phyloP scores from a whole-genome alignment of 345 rosid genomes.

The Eutrema yunnanense region DNA sequence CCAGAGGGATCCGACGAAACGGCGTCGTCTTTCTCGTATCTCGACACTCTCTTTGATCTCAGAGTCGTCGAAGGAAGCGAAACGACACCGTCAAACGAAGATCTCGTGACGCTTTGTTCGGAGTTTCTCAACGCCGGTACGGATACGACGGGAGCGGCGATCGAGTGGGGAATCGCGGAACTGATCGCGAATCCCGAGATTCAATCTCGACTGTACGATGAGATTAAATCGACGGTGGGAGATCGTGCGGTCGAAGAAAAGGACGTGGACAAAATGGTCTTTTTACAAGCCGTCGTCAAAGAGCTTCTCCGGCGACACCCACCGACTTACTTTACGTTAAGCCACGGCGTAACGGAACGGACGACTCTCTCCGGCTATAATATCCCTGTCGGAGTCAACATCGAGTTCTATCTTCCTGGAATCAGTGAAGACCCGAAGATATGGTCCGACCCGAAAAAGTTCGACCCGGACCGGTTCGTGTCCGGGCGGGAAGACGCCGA shows the following conservation, averaged over 20 bases:
- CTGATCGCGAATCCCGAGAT: constrained; percentile 50
- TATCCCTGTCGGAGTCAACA: constrained; percentile 44
- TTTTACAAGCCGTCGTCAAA: constrained; percentile 56
- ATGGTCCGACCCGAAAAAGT: constrained; percentile 59
- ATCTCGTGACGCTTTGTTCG: constrained; percentile 74
- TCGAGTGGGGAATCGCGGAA: constrained; percentile 83
- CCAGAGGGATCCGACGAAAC: constrained; percentile 36
- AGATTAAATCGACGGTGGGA: constrained; percentile 48
- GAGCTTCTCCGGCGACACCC: constrained; percentile 74
- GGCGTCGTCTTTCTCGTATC: constrained; percentile 58
- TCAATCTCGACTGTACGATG: constrained; percentile 51
- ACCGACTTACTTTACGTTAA: constrained; percentile 62
- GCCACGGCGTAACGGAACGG: constrained; percentile 58
- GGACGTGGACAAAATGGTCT: constrained; percentile 51
- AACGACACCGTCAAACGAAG: constrained; percentile 46
- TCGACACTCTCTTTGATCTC: constrained; percentile 69
- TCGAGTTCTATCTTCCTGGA: constrained; percentile 50
- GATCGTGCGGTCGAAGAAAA: constrained; percentile 43
- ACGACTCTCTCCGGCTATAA: constrained; percentile 60
- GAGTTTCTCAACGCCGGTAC: constrained; percentile 86
- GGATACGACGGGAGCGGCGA: constrained; percentile 67
- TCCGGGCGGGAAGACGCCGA: constrained; percentile 58
- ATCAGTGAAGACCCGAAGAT: constrained; percentile 49
- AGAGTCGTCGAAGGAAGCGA: constrained; percentile 43
- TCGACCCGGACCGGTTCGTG: constrained; percentile 59